phyloP scores from a whole-genome alignment of 2,329 filamentous ascomycete species.

The Xylaria sp. region DNA sequence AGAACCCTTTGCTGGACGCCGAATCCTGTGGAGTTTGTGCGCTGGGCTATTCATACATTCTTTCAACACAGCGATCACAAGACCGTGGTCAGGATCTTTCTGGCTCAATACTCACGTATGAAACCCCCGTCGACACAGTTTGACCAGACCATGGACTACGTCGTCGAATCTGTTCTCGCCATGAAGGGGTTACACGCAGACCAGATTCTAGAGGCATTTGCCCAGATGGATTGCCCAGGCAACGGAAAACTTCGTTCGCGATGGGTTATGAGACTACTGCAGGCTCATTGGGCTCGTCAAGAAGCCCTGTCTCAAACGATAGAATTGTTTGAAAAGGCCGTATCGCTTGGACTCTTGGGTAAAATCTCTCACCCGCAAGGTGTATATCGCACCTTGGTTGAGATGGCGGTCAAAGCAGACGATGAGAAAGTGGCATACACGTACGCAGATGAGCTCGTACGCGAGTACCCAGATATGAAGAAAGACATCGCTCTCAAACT shows the following conservation, averaged over 20 bases:
- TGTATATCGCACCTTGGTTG: conserved; percentile 54
- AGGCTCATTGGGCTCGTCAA: conserved; percentile 49
- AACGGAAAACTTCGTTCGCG: conserved; percentile 43
- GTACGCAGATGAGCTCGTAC: conserved; percentile 46
- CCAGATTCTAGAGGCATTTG: conserved; percentile 47
- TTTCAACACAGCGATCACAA: conserved; percentile 47
- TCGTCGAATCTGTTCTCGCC: conserved; percentile 49
- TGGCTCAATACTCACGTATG: conserved; percentile 47
- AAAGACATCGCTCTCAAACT: conserved; percentile 51
- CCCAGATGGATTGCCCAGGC: conserved; percentile 38
- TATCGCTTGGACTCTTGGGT: conserved; percentile 41
- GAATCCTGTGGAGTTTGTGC: conserved; percentile 41
- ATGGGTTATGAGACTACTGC: conserved; percentile 53
- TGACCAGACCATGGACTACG: conserved; percentile 44
- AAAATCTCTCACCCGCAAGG: conserved; percentile 44
- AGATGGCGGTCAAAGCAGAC: conserved; percentile 52
- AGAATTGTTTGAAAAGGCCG: conserved; percentile 45
- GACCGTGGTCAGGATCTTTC: conserved; percentile 49
- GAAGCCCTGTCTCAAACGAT: conserved; percentile 42
- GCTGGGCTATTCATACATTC: conserved; percentile 49
- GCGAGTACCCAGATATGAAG: conserved; percentile 41
- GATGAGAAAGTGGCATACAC: conserved; percentile 46
- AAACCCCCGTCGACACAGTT: conserved; percentile 38
- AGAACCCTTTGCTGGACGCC: conserved; percentile 44
- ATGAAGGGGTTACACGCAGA: conserved; percentile 44